These are phyloP conservation scores for Tillandsia fasciculata DNA, from an alignment of 176 grass and related monocot genomes.

Conservation along the genomic window DNA sequence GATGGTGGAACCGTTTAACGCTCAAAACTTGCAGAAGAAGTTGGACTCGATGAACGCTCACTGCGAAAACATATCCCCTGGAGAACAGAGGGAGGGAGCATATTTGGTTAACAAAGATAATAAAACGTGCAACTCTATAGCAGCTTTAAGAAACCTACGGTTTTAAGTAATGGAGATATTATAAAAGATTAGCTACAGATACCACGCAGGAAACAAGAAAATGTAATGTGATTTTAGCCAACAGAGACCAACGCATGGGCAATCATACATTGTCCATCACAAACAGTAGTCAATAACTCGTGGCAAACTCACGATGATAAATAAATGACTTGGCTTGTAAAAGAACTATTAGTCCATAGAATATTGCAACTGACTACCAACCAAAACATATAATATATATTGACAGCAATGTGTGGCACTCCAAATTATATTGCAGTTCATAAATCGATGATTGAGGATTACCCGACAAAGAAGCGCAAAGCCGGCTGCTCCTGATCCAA, in stretches of 20 bases:
- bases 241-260: not conserved
- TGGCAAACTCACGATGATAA: no score
- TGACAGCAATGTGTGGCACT: not conserved
- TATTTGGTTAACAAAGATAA: not conserved
- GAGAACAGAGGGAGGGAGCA: slow-evolving; percentile 15
- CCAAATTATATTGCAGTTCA: not conserved
- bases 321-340: no score
- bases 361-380: not conserved
- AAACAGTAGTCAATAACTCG: no score
- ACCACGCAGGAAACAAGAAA: not conserved
- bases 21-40: slow-evolving; percentile 92
- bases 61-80: slow-evolving; percentile 98
- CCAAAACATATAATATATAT: not conserved
- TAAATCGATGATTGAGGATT: slow-evolving; percentile 21
- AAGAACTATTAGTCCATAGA: no score
- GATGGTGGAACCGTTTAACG: slow-evolving; percentile 94
- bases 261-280: not conserved
- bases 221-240: not conserved
- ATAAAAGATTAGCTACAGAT: not conserved
- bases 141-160: no score
- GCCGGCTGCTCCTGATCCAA: slow-evolving; percentile 99
- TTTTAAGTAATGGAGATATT: not conserved
- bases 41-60: slow-evolving; percentile 92
- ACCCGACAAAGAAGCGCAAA: slow-evolving; percentile 97
- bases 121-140: no score